Evolutionary conservation across 2,329 filamentous ascomycete species (phyloP), one percentile per base, ranked within the genome.

Genomic region (Colletotrichum kahawae): DNA sequence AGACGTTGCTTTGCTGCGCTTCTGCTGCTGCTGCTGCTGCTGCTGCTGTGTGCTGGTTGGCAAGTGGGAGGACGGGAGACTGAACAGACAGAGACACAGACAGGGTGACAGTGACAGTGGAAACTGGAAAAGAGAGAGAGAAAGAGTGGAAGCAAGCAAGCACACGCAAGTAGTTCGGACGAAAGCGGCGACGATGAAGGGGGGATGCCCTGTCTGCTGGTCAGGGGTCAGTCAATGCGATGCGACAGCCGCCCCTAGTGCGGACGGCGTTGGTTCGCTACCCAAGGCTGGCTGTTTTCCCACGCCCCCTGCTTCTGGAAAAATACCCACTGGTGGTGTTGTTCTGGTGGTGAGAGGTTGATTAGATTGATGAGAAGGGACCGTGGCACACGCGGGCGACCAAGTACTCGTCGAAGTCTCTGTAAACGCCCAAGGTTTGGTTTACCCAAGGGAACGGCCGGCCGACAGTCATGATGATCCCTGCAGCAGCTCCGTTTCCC

Each of bases 191-290:
- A 29, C 36, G 57, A 29, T 21, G 38, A 54, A 63, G 57, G 56
- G 36, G 38, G 10, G n/a, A 43, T 21, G 56, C 69, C 72, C 56
- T 75, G 69, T 63, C 69, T 33, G 43, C 43, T 48, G 43, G 21
- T 67, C 72, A 72, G 71, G 69, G 71, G 73, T 38, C 54, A 38
- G 69, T 75, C 69, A 75, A 75, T 75, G 69, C 73, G 73, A 72
- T 75, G 63, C 72, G 56, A 67, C 69, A 72, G 63, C 63, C 69
- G 72, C 72, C 72, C 69, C 69, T 72, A 67, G 72, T 72, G 36
- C 56, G 64, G 70, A 31, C 38, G 64, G 56, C 67, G 67, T 67
- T 48, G 63, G 34, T 21, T 64, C 59, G 66, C 51, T 68, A n/a
- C 51, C 36, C 33, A 51, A 51, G 43, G 27, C 31, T 34, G 9